Percentiles rank a stretch among this genome's conserved stretches.
phyloP scores from a whole-genome alignment of 306 rosid species.

The Gastrolobium villosum region DNA sequence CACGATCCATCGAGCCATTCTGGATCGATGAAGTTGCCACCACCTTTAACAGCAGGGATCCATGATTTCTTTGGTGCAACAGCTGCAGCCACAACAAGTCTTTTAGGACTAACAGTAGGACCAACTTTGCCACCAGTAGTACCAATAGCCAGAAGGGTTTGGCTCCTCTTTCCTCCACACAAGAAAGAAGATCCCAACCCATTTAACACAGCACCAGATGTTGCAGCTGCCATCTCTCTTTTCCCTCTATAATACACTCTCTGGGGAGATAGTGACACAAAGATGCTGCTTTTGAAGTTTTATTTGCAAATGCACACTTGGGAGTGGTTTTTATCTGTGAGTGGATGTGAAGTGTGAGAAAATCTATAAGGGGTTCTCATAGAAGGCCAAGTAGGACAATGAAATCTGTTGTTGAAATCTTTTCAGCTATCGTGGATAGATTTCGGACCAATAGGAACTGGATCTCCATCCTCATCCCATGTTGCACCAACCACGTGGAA shows the following conservation, averaged over 20 bases:
- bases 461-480: conserved; percentile 61
- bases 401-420: conserved; percentile 75
- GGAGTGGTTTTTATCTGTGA: conserved; percentile 49
- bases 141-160: conserved; percentile 60
- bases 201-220: conserved; percentile 84
- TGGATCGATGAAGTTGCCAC: conserved; percentile 83
- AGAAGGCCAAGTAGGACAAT: conserved; percentile 76
- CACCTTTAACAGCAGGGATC: conserved; percentile 77
- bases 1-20: conserved; percentile 99
- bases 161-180: conserved; percentile 79
- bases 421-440: conserved; percentile 73
- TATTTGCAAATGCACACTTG: conserved; percentile 14
- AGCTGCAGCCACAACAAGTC: conserved; percentile 65
- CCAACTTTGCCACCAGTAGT: conserved; percentile 54
- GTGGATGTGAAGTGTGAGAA: conserved; percentile 40
- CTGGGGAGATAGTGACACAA: conserved; percentile 22
- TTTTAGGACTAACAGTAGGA: conserved; percentile 59
- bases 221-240: conserved; percentile 88
- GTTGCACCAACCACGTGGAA: conserved; percentile 76
- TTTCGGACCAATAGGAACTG: conserved; percentile 80
- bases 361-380: conserved; percentile 52
- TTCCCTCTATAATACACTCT: conserved; percentile 13
- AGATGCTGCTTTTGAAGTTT: conserved; percentile 15
- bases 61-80: conserved; percentile 79
- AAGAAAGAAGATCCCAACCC: conserved; percentile 88